phyloP scores from a whole-genome alignment of 306 rosid genomes.

The Trichosanthes cucumerina region DNA sequence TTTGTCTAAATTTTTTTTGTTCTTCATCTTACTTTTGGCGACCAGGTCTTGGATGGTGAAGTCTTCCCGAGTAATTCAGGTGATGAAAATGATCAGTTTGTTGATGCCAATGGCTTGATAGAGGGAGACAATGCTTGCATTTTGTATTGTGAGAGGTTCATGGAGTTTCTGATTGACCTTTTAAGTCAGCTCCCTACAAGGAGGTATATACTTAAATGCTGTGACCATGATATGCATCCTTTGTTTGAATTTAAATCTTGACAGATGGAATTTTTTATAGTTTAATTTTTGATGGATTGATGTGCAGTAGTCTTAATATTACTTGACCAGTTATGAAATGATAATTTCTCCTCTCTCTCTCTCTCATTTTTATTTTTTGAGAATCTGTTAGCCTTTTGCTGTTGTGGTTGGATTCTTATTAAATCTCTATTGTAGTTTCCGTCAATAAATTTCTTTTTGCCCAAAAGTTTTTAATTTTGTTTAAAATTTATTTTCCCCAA shows the following conservation, averaged over 20 bases:
- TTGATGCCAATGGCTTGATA: conserved; percentile 30
- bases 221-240: background rate
- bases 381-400: background rate
- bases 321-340: background rate
- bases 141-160: conserved; percentile 93
- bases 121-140: conserved; percentile 68
- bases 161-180: conserved; percentile 97
- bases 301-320: background rate
- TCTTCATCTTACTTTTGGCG: conserved; percentile 11
- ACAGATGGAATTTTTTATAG: background rate
- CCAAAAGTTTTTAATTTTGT: background rate
- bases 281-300: background rate
- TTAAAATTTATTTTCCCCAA: background rate
- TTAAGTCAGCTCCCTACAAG: conserved; percentile 95
- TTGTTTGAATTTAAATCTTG: background rate
- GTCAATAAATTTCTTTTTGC: background rate
- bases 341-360: background rate
- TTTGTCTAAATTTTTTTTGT: background rate
- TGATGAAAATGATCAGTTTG: conserved; percentile 28
- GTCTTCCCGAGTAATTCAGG: conserved; percentile 35
- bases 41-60: conserved; percentile 64
- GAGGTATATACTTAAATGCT: conserved; percentile 47
- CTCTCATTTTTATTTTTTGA: background rate
- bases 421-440: background rate
- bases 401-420: background rate